Evolutionary conservation across 2,329 filamentous ascomycete species (phyloP), one percentile per base, ranked within the genome.

Genomic region (Helicocarpus griseus): DNA sequence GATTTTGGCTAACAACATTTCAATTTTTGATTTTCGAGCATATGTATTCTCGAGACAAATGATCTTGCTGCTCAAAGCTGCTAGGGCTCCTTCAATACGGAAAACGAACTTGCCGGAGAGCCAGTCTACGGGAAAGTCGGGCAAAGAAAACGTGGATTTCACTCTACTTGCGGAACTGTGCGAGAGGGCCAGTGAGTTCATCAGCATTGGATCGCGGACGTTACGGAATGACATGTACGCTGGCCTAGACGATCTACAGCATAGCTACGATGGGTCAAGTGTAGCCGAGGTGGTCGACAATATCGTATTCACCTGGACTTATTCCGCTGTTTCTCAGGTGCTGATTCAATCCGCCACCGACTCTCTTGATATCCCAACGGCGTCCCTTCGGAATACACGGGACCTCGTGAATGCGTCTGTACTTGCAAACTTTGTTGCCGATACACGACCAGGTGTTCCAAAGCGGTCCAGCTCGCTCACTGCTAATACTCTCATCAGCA

Each of bases 1-100:
- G 61, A 98, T 98, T 46, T 75, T 98, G 36, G 85, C 87, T 13
- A 98, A 94, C 71, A 87, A 95, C 58, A 94, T 98, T 33, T 98
- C 93, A 0, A 77, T 95, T 2, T 96, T 97, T 63, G 93, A 98
- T 67, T 97, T 98, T 65, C 79, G 88, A 47, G 88, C 86, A 59
- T 98, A 98, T 65, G 83, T 98, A 11, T 98, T 97, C 66, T 83
- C 89, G 2, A 81, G 93, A 22, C 91, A 98, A 61, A 81, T 95
- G 56, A 80, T 86, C 2, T 71, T 98, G 0, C 76, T 97, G 1
- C 75, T 95, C 11, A 81, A 90, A 4, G 77, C 95, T 1, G 89
- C 87, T n/a, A 93, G 91, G 62, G 68, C 69, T 63, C 19, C 71
- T 64, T 24, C 53, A 72, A 39, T 57, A 58, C 53, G 60, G 57